phyloP scores from a whole-genome alignment of 371 early-diverging fungal genomes.

The Ordospora pajunii region DNA sequence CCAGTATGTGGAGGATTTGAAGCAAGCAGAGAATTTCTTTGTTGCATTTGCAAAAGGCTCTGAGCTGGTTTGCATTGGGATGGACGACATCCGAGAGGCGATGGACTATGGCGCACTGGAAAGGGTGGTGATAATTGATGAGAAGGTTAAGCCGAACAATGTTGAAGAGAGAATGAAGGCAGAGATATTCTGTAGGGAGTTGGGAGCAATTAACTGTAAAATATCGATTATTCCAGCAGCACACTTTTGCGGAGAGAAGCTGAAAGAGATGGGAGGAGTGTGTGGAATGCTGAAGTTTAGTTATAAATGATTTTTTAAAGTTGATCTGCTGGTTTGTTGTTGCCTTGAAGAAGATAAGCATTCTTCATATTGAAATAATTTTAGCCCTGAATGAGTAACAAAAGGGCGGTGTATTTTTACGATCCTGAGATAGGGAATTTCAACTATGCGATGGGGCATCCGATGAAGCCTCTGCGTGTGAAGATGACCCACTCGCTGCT shows the following conservation, averaged over 20 bases:
- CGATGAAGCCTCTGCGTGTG: slow-evolving; percentile 62
- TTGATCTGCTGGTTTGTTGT: not conserved
- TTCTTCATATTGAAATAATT: not conserved
- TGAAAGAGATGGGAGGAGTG: slow-evolving; percentile 55
- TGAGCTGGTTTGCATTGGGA: slow-evolving; percentile 40
- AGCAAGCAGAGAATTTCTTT: slow-evolving; percentile 43
- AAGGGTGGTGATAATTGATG: slow-evolving; percentile 51
- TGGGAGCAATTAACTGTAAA: slow-evolving; percentile 41
- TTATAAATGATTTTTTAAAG: slow-evolving; percentile 25
- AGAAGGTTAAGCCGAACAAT: slow-evolving; percentile 36
- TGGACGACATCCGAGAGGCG: slow-evolving; percentile 48
- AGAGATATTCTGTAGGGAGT: slow-evolving; percentile 36
- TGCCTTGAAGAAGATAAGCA: not conserved
- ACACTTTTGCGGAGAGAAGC: slow-evolving; percentile 49
- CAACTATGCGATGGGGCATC: slow-evolving; percentile 61
- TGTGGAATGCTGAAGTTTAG: slow-evolving; percentile 47
- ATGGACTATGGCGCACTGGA: slow-evolving; percentile 57
- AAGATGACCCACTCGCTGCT: slow-evolving; percentile 60
- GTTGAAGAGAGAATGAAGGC: slow-evolving; percentile 47
- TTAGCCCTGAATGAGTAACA: slow-evolving; percentile 32
- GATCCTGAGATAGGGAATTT: slow-evolving; percentile 58
- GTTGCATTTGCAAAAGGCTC: slow-evolving; percentile 19
- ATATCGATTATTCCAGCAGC: slow-evolving; percentile 53
- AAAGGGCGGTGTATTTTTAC: slow-evolving; percentile 58
- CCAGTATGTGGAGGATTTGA: slow-evolving; percentile 54